These are phyloP conservation scores for Mycena kentingensis DNA, from an alignment of 768 basidiomycete genomes.

Conservation along the genomic window DNA sequence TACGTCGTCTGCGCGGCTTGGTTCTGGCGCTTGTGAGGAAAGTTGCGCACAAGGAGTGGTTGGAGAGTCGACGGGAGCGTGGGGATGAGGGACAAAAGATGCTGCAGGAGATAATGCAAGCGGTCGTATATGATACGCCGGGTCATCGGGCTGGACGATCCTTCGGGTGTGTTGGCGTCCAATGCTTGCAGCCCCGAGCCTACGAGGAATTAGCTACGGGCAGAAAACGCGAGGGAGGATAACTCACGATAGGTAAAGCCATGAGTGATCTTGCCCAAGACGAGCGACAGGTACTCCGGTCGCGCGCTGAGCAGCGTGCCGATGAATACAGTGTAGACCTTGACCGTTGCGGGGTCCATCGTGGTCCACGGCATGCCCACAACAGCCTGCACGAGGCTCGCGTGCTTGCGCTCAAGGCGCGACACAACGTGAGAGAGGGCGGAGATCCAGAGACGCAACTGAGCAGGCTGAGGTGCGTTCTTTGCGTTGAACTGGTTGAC, in stretches of 20 bases:
- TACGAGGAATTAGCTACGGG: constrained; percentile 29
- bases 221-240: constrained; percentile 1
- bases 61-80: constrained; percentile 87
- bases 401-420: constrained; percentile 79
- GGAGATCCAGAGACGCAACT: constrained; percentile 79
- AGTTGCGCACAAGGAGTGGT: constrained; percentile 79
- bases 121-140: constrained; percentile 84
- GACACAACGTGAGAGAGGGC: constrained; percentile 93
- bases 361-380: constrained; percentile 90
- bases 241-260: constrained; percentile 88
- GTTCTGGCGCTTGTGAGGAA: constrained; percentile 92
- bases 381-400: constrained; percentile 81
- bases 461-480: constrained; percentile 45
- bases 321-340: constrained; percentile 85
- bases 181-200: constrained; percentile 74
- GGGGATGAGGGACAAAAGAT: constrained; percentile 88
- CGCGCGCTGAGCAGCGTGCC: constrained; percentile 90
- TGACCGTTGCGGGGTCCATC: constrained; percentile 83
- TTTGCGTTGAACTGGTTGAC: constrained; percentile 80
- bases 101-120: constrained; percentile 80
- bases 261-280: constrained; percentile 78
- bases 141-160: constrained; percentile 71
- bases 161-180: constrained; percentile 57
- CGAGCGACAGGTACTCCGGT: constrained; percentile 86
- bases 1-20: constrained; percentile 82